Percentiles rank a stretch among this genome's conserved stretches.
Evolutionary conservation across 2,329 filamentous ascomycete species (phyloP).

Genomic region (Metarhizium guizhouense): DNA sequence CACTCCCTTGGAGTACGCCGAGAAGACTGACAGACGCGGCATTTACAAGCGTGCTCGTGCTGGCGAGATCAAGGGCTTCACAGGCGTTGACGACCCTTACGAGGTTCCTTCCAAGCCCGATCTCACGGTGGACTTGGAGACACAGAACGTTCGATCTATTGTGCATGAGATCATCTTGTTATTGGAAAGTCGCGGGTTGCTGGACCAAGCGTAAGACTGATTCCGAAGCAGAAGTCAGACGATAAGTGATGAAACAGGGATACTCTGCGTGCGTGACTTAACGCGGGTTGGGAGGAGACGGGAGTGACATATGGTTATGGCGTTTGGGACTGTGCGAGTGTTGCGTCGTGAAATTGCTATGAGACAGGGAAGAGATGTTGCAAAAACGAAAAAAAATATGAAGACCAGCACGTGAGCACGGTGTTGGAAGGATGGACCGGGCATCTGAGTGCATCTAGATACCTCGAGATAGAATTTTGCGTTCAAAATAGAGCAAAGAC

Average conservation of each 20-base stretch:
- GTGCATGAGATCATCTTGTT: constrained; percentile 95
- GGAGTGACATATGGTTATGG: background rate
- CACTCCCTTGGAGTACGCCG: constrained; percentile 83
- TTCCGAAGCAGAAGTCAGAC: background rate
- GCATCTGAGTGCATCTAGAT: background rate
- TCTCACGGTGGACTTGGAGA: constrained; percentile 75
- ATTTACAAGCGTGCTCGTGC: constrained; percentile 76
- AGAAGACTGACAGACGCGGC: constrained; percentile 90
- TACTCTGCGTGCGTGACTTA: background rate
- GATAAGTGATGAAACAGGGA: background rate
- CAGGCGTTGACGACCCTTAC: constrained; percentile 95
- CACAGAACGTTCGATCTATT: constrained; percentile 81
- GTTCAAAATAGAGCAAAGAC: background rate
- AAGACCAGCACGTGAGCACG: background rate
- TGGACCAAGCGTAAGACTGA: constrained; percentile 56
- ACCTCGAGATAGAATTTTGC: background rate
- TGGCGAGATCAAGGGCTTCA: constrained; percentile 96
- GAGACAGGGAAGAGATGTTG: background rate
- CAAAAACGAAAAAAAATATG: background rate
- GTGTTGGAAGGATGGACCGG: background rate
- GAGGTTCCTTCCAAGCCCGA: constrained; percentile 76
- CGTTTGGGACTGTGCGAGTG: background rate
- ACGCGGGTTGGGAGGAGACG: background rate
- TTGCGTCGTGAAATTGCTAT: background rate
- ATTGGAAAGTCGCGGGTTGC: constrained; percentile 78